Percentiles rank a stretch among this genome's conserved stretches.
phyloP scores from a whole-genome alignment of 345 rosid species.

The Linum trigynum region DNA sequence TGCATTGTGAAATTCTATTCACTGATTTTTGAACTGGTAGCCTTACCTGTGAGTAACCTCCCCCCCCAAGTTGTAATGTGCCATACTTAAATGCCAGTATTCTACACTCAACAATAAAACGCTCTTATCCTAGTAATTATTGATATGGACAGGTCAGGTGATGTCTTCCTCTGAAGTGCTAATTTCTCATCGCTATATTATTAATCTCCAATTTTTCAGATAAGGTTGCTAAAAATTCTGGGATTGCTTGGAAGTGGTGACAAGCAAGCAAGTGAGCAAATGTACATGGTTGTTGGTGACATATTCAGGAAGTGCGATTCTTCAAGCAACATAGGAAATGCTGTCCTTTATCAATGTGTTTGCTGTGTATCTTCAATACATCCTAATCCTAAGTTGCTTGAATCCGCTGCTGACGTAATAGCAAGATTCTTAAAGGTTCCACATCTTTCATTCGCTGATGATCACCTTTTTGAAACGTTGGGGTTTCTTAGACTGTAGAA shows the following conservation, averaged over 20 bases:
- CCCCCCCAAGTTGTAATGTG: not conserved
- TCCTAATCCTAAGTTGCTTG: constrained; percentile 74
- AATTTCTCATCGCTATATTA: not conserved
- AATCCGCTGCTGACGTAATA: constrained; percentile 80
- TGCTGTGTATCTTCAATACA: constrained; percentile 82
- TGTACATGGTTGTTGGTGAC: constrained; percentile 91
- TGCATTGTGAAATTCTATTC: not conserved
- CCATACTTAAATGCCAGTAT: not conserved
- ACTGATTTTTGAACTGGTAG: not conserved
- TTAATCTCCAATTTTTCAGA: constrained; percentile 36
- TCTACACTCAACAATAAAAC: too few relatives aligned
- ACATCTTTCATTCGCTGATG: constrained; percentile 11
- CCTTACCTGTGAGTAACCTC: not conserved
- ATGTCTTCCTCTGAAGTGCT: not conserved
- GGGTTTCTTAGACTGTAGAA: not conserved
- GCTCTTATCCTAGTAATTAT: too few relatives aligned
- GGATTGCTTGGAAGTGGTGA: constrained; percentile 93
- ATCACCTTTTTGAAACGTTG: constrained; percentile 10
- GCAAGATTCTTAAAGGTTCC: constrained; percentile 84
- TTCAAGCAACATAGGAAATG: constrained; percentile 85
- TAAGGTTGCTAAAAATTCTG: constrained; percentile 82
- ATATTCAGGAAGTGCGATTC: constrained; percentile 84
- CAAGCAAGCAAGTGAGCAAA: constrained; percentile 84
- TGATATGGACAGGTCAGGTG: too few relatives aligned
- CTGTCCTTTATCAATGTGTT: constrained; percentile 78